These are phyloP conservation scores for Panicum hallii DNA, from an alignment of 202 grass and related monocot species.

Conservation along the genomic window DNA sequence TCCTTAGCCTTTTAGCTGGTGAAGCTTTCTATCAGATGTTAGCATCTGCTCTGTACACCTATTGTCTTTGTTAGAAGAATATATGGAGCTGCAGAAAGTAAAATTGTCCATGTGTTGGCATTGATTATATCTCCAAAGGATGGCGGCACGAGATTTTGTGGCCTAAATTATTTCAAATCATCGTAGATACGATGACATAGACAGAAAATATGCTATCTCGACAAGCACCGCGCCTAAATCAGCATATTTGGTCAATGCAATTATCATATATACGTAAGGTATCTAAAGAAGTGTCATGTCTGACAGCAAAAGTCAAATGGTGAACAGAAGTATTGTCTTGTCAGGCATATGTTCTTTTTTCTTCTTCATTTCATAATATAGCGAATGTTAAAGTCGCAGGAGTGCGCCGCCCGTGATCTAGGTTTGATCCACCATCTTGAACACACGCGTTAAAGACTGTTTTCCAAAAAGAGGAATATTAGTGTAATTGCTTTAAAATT, in stretches of 20 bases:
- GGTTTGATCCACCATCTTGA: background rate
- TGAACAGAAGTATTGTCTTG: background rate
- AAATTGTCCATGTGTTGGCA: background rate
- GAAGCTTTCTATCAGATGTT: background rate
- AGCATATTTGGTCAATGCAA: slow-evolving; percentile 33
- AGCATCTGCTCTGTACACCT: background rate
- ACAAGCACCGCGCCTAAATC: background rate
- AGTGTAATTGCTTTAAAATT: background rate
- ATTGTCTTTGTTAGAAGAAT: slow-evolving; percentile 5
- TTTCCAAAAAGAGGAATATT: no score
- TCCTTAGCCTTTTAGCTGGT: background rate
- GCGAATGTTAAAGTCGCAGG: background rate
- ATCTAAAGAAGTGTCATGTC: slow-evolving; percentile 6
- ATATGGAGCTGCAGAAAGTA: slow-evolving; percentile 26
- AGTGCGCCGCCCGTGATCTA: background rate
- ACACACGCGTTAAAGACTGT: background rate
- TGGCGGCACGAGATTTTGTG: background rate
- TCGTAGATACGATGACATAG: background rate
- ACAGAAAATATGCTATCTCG: background rate
- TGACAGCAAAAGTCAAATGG: slow-evolving; percentile 13
- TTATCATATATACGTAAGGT: slow-evolving; percentile 7
- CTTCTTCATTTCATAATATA: background rate
- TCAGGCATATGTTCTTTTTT: slow-evolving; percentile 24
- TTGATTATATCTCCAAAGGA: background rate
- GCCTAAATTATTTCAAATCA: background rate